Percentiles rank a stretch among this genome's conserved stretches.
These are phyloP conservation scores for Pichia terricola DNA, from an alignment of 1,139 yeast species.

Conservation along the genomic window DNA sequence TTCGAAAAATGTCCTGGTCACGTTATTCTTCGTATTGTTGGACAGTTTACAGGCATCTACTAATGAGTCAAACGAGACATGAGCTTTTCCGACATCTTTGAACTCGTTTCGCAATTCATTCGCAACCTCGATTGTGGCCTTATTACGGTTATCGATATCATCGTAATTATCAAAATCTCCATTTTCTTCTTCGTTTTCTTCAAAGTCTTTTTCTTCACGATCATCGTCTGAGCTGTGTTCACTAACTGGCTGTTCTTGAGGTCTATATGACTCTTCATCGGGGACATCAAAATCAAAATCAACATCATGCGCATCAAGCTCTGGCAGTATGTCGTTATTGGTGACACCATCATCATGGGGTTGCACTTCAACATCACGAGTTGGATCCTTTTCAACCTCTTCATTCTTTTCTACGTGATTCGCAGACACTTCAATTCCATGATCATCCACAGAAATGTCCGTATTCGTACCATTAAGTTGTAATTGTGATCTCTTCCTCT, in stretches of 20 bases:
- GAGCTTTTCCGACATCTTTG: background rate
- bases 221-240: conserved; percentile 5
- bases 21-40: conserved; percentile 22
- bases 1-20: conserved; percentile 74
- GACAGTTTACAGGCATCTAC: conserved; percentile 9
- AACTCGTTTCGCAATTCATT: conserved; percentile 30
- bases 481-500: conserved; percentile 9
- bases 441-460: background rate
- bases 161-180: conserved; percentile 5
- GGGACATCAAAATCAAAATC: conserved; percentile 1
- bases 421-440: background rate
- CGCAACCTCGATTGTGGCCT: conserved; percentile 51
- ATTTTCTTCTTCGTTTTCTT: conserved; percentile 1
- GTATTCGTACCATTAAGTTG: background rate
- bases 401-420: background rate
- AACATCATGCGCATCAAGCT: background rate
- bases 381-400: background rate
- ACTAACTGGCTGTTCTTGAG: conserved; percentile 22
- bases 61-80: conserved; percentile 1
- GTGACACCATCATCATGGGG: background rate
- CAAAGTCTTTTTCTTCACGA: background rate
- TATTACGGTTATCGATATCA: conserved; percentile 21
- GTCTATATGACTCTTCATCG: conserved; percentile 8
- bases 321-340: background rate
- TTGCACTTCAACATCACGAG: conserved; percentile 1